Evolutionary conservation across 371 early-diverging fungal genomes (phyloP).

Genomic region (Apophysomyces variabilis): DNA sequence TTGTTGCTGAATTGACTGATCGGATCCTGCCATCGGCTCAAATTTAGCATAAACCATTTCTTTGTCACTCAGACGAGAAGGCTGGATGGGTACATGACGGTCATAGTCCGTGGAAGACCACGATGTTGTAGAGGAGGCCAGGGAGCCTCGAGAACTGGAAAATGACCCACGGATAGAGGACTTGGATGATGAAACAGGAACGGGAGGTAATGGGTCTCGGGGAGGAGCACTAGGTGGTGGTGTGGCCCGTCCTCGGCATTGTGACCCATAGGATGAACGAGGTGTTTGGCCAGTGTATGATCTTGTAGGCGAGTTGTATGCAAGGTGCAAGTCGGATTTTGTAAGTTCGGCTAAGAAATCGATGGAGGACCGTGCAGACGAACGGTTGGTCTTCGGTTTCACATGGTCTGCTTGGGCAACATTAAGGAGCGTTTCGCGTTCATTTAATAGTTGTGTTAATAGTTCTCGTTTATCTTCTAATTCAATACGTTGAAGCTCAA

Average conservation of each 20-base stretch:
- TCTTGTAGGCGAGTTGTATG: constrained; percentile 13
- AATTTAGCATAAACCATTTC: constrained; percentile 2
- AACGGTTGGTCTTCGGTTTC: constrained; percentile 5
- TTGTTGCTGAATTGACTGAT: constrained; percentile 4
- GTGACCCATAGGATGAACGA: constrained; percentile 14
- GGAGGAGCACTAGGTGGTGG: constrained; percentile 36
- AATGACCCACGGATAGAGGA: constrained; percentile 17
- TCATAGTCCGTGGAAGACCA: constrained; percentile 28
- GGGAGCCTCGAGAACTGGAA: constrained; percentile 17
- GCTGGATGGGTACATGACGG: neutral
- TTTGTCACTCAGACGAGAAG: constrained; percentile 10
- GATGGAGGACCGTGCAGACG: constrained; percentile 39
- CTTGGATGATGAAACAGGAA: constrained; percentile 20
- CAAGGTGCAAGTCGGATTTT: constrained; percentile 10
- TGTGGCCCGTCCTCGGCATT: constrained; percentile 17
- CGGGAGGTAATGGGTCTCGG: constrained; percentile 36
- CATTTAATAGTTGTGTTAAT: constrained; percentile 38
- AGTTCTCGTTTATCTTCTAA: constrained; percentile 45
- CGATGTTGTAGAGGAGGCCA: constrained; percentile 24
- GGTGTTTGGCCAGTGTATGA: constrained; percentile 13
- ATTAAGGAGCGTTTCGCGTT: constrained; percentile 35
- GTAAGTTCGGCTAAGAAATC: constrained; percentile 37
- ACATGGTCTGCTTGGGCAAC: neutral
- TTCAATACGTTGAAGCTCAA: constrained; percentile 40
- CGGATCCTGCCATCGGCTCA: neutral